These are phyloP conservation scores for Puccinia hordei DNA, from an alignment of 1,284 basidiomycete species.

Conservation along the genomic window DNA sequence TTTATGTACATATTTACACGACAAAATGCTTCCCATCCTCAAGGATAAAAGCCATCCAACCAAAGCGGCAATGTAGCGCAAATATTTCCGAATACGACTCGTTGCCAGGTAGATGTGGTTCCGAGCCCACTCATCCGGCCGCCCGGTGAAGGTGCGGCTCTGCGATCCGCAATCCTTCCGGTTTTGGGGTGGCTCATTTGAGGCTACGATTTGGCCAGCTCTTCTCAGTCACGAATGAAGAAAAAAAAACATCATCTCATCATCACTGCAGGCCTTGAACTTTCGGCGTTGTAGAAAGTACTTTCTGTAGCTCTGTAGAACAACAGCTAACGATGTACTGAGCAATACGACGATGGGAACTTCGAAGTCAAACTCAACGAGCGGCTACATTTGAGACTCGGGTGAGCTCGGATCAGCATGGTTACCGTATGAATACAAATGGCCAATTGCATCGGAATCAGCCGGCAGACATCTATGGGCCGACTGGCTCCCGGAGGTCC, in stretches of 20 bases:
- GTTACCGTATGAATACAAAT: background rate
- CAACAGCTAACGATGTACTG: conserved; percentile 11
- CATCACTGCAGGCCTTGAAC: conserved; percentile 21
- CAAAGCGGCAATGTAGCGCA: background rate
- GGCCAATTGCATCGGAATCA: no score
- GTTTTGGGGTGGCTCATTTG: conserved; percentile 7
- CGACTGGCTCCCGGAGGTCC: no score
- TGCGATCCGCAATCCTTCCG: conserved; percentile 16
- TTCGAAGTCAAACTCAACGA: conserved; percentile 1
- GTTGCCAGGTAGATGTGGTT: no score
- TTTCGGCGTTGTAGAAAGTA: conserved; percentile 26
- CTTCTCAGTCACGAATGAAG: background rate
- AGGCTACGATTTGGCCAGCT: background rate
- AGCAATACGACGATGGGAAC: conserved; percentile 15
- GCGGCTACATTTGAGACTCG: conserved; percentile 3
- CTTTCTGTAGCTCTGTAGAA: conserved; percentile 11
- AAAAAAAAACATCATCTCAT: background rate
- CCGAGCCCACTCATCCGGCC: background rate
- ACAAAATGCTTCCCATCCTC: no score
- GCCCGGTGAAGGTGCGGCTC: background rate
- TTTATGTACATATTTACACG: background rate
- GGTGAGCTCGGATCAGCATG: background rate
- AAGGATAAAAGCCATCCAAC: no score
- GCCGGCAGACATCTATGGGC: no score
- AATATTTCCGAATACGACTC: background rate